phyloP scores from a whole-genome alignment of 2,329 filamentous ascomycete genomes.

The Fusarium anguioides region DNA sequence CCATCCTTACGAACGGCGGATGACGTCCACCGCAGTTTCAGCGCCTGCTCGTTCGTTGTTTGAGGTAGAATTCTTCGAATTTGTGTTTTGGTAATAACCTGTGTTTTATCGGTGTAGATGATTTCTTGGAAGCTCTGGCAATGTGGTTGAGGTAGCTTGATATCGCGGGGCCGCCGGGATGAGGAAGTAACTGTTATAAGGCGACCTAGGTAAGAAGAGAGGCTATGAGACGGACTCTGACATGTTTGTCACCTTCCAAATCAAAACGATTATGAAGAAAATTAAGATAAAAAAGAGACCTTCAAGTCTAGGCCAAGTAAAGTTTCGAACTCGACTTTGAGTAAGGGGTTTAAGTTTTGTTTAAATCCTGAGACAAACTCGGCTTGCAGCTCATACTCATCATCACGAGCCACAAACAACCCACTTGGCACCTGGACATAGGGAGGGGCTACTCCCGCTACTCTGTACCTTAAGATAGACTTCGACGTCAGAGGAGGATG shows the following conservation, averaged over 20 bases:
- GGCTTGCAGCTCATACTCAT: constrained; percentile 8
- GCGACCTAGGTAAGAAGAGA: constrained; percentile 4
- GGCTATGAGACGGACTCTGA: constrained; percentile 30
- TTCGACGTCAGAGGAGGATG: constrained; percentile 41
- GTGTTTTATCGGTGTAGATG: neutral
- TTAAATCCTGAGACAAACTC: constrained; percentile 9
- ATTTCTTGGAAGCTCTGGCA: constrained; percentile 2
- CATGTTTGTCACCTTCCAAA: constrained; percentile 23
- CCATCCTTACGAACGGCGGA: constrained; percentile 47
- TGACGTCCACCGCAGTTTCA: constrained; percentile 5
- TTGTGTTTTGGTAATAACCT: neutral
- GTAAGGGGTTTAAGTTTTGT: constrained; percentile 4
- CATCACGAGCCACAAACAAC: constrained; percentile 32
- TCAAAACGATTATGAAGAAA: neutral
- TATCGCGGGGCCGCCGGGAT: constrained; percentile 25
- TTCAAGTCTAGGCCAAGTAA: neutral
- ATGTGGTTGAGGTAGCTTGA: constrained; percentile 10
- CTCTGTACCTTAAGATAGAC: neutral
- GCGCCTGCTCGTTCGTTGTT: neutral
- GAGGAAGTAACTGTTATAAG: constrained; percentile 29
- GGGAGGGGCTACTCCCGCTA: constrained; percentile 29
- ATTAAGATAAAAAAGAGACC: too few relatives aligned
- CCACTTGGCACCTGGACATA: neutral
- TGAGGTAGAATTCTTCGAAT: neutral
- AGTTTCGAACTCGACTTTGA: neutral